A percentile compares a stretch with the other conserved stretches of the same genome.
These are phyloP conservation scores for Closterium sp. DNA, from an alignment of 139 green algal species.

Conservation along the genomic window DNA sequence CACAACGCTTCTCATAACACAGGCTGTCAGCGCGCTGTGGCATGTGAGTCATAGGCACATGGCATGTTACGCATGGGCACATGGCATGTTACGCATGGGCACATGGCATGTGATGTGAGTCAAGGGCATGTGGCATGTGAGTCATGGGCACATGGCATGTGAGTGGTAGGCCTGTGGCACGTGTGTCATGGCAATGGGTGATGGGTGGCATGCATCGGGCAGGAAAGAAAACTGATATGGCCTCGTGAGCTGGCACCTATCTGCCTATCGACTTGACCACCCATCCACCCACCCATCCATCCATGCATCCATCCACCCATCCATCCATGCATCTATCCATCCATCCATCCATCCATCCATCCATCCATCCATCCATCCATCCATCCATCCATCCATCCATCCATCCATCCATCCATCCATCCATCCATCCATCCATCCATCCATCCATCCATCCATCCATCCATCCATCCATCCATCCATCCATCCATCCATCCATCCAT, in stretches of 20 bases:
- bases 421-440: neutral
- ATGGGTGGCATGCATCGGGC: neutral
- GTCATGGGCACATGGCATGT: neutral
- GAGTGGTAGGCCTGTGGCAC: too few species aligned
- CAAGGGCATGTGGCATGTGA: too few species aligned
- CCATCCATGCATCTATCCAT: neutral
- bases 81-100: neutral
- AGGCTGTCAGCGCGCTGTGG: neutral
- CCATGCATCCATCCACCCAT: neutral
- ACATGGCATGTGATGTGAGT: neutral
- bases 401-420: neutral
- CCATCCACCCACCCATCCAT: neutral
- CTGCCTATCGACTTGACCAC: too few species aligned
- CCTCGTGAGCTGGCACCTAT: too few species aligned
- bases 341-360: neutral
- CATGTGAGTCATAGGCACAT: neutral
- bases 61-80: neutral
- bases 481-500: neutral
- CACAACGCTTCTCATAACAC: slow-evolving; percentile 28
- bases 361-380: neutral
- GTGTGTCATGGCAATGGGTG: neutral
- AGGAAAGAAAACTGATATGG: too few species aligned
- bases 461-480: neutral
- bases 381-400: neutral
- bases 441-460: neutral